Conservation (phyloP, 306 rosid genomes). For the Inga oerstediana region DNA sequence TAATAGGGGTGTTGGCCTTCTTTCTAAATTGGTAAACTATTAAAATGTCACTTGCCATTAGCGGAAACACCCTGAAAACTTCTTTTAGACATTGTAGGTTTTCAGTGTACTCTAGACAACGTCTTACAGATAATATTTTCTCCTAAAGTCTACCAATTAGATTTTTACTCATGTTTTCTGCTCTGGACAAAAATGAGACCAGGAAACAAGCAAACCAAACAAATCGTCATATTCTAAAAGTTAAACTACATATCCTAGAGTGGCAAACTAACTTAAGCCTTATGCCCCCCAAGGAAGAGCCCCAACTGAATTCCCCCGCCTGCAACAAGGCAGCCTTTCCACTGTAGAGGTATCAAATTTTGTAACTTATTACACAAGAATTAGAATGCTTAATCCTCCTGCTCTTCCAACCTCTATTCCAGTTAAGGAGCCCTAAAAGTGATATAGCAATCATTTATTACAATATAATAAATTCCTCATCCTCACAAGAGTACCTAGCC, state of each 20-base stretch:
- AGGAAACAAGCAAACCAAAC: neutral
- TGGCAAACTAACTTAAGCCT: neutral
- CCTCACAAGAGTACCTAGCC: neutral
- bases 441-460: constrained; percentile 3
- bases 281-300: neutral
- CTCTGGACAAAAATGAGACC: neutral
- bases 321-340: neutral
- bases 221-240: neutral
- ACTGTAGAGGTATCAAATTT: neutral
- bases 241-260: neutral
- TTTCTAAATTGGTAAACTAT: neutral
- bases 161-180: neutral
- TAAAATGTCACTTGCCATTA: neutral
- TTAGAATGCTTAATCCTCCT: neutral
- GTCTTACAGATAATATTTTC: neutral
- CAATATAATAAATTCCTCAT: neutral
- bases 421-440: neutral
- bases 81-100: neutral
- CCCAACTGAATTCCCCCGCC: neutral
- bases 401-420: neutral
- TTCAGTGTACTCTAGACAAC: neutral
- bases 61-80: neutral
- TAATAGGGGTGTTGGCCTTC: neutral
- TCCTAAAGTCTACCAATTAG: neutral
- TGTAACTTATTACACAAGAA: neutral